Evolutionary conservation across 345 rosid species (phyloP).

Genomic region (Raphanus raphanistrum): DNA sequence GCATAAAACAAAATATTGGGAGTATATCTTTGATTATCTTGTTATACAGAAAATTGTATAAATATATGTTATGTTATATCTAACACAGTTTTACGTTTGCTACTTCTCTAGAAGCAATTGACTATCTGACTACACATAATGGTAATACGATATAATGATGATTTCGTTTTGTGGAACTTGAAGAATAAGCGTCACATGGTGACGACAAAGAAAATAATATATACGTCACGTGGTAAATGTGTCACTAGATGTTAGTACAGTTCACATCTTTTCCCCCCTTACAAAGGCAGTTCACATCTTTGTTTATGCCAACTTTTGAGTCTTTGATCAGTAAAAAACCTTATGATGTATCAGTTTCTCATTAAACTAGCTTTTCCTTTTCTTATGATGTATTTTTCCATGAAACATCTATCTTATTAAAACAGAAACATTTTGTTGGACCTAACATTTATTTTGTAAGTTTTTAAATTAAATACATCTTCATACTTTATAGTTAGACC

Average conservation of each 20-base stretch:
- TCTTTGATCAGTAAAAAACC: background rate
- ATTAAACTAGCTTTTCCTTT: background rate
- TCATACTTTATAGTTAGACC: too few relatives aligned
- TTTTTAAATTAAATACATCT: too few relatives aligned
- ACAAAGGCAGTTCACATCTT: conserved; percentile 14
- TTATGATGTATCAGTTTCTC: background rate
- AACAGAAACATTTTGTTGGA: too few relatives aligned
- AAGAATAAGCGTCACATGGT: conserved; percentile 23
- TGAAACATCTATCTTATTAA: background rate
- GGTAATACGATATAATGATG: background rate
- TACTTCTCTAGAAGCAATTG: conserved; percentile 14
- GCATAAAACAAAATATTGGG: too few relatives aligned
- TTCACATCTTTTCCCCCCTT: conserved; percentile 12
- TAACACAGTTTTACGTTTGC: background rate
- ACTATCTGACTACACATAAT: background rate
- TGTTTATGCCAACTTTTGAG: background rate
- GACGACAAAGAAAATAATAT: background rate
- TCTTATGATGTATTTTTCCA: background rate
- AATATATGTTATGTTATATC: background rate
- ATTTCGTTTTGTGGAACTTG: background rate
- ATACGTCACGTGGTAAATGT: conserved; percentile 30
- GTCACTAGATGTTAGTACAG: conserved; percentile 9
- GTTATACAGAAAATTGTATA: too few relatives aligned
- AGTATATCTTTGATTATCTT: too few relatives aligned
- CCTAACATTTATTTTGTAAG: too few relatives aligned